A percentile compares a stretch with the other conserved stretches of the same genome.
Evolutionary conservation across 2,329 filamentous ascomycete genomes (phyloP).

Genomic region (Plectosphaerella plurivora): DNA sequence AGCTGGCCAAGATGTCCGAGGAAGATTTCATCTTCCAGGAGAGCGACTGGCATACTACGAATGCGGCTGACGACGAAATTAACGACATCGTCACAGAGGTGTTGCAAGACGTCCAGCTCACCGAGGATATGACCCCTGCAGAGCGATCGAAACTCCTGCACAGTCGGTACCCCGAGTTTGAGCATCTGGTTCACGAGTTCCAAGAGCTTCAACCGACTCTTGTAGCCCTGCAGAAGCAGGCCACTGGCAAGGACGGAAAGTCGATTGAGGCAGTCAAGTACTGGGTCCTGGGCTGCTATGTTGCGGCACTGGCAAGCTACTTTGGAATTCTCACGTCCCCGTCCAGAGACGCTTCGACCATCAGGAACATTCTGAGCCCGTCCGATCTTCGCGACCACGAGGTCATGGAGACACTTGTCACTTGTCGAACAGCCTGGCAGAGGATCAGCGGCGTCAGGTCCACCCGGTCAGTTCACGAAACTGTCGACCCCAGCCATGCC

Average conservation of each 20-base stretch:
- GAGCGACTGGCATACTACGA: constrained; percentile 70
- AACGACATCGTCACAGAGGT: constrained; percentile 74
- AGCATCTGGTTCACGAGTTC: constrained; percentile 78
- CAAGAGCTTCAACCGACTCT: constrained; percentile 65
- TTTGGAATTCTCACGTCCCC: constrained; percentile 89
- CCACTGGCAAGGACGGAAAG: constrained; percentile 44
- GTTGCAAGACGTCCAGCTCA: constrained; percentile 78
- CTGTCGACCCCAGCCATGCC: constrained; percentile 25
- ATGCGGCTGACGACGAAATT: constrained; percentile 43
- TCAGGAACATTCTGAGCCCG: constrained; percentile 62
- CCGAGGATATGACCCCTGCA: constrained; percentile 69
- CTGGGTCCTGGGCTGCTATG: constrained; percentile 77
- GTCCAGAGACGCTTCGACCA: constrained; percentile 51
- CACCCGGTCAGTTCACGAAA: constrained; percentile 26
- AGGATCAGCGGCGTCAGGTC: constrained; percentile 63
- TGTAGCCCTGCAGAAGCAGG: constrained; percentile 51
- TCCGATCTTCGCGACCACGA: constrained; percentile 83
- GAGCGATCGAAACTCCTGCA: constrained; percentile 74
- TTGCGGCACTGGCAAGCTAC: constrained; percentile 86
- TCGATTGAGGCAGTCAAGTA: constrained; percentile 67
- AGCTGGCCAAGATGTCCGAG: constrained; percentile 81
- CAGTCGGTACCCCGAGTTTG: constrained; percentile 86
- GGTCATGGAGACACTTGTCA: constrained; percentile 80
- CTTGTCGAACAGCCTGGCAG: constrained; percentile 77
- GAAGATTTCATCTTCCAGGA: constrained; percentile 93